A percentile compares a stretch with the other conserved stretches of the same genome.
phyloP scores from a whole-genome alignment of 345 rosid species.

The Salix dunnii region DNA sequence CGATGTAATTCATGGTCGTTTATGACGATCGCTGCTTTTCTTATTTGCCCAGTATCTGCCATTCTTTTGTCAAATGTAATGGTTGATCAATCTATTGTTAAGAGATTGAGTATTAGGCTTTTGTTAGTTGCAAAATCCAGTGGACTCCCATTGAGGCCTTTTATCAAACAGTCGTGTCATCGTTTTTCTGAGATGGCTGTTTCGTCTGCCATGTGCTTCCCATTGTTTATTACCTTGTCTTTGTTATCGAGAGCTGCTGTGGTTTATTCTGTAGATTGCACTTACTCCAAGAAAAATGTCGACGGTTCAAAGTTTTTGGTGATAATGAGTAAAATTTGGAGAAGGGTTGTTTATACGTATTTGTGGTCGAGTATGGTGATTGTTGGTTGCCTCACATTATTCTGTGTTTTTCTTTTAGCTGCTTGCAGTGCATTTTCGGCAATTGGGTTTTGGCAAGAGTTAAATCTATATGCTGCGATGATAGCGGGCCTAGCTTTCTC shows the following conservation, averaged over 20 bases:
- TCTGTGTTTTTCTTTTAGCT: constrained; percentile 58
- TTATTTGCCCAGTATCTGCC: constrained; percentile 83
- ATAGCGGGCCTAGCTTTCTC: constrained; percentile 65
- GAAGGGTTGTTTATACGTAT: constrained; percentile 58
- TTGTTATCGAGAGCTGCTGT: constrained; percentile 68
- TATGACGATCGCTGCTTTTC: constrained; percentile 50
- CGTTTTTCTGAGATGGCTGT: constrained; percentile 64
- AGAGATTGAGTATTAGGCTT: constrained; percentile 53
- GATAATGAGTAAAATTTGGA: constrained; percentile 58
- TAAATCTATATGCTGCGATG: constrained; percentile 53
- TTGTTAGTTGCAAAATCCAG: constrained; percentile 64
- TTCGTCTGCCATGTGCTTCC: constrained; percentile 70
- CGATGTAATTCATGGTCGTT: constrained; percentile 63
- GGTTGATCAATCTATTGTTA: constrained; percentile 61
- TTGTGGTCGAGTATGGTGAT: constrained; percentile 61
- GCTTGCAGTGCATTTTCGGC: constrained; percentile 52
- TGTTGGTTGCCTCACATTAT: constrained; percentile 56
- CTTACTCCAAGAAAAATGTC: constrained; percentile 55
- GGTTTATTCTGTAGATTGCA: constrained; percentile 77
- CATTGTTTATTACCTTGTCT: constrained; percentile 59
- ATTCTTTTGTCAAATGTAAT: constrained; percentile 59
- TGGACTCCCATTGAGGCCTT: constrained; percentile 66
- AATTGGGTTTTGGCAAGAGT: constrained; percentile 51
- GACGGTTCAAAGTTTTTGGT: constrained; percentile 46
- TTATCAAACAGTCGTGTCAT: constrained; percentile 59